phyloP scores from a whole-genome alignment of 2,329 filamentous ascomycete species.

The Canariomyces notabilis region DNA sequence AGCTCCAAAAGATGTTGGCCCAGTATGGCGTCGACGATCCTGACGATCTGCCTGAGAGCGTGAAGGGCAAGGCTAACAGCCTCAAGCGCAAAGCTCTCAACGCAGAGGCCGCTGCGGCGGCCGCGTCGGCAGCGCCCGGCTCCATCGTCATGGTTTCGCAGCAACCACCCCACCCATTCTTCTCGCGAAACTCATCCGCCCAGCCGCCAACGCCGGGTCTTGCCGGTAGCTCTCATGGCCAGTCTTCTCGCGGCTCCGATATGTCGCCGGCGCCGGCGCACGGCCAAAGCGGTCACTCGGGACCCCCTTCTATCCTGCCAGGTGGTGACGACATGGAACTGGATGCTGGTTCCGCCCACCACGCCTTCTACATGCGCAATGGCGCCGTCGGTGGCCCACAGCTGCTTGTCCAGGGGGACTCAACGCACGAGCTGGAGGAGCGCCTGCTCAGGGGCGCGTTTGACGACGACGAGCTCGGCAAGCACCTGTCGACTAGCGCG shows the following conservation, averaged over 20 bases:
- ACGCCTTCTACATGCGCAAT: slow-evolving; percentile 37
- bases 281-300: slow-evolving; percentile 28
- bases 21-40: slow-evolving; percentile 85
- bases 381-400: slow-evolving; percentile 38
- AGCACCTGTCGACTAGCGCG: slow-evolving; percentile 37
- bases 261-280: slow-evolving; percentile 32
- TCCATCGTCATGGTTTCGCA: slow-evolving; percentile 26
- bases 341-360: slow-evolving; percentile 36
- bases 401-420: slow-evolving; percentile 37
- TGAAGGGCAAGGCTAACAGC: slow-evolving; percentile 72
- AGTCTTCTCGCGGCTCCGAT: slow-evolving; percentile 31
- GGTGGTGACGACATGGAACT: slow-evolving; percentile 38
- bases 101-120: slow-evolving; percentile 46
- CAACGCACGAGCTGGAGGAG: slow-evolving; percentile 44
- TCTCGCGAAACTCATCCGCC: slow-evolving; percentile 31
- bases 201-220: slow-evolving; percentile 36
- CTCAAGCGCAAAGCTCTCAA: slow-evolving; percentile 66
- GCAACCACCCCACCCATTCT: slow-evolving; percentile 31
- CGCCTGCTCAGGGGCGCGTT: slow-evolving; percentile 42
- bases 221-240: slow-evolving; percentile 30
- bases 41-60: slow-evolving; percentile 79
- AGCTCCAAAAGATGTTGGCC: slow-evolving; percentile 89
- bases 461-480: slow-evolving; percentile 39
- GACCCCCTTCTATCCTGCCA: slow-evolving; percentile 19
- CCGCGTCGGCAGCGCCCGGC: slow-evolving; percentile 24